Percentiles rank a stretch among this genome's conserved stretches.
Evolutionary conservation across 1,284 basidiomycete genomes (phyloP).

Genomic region (Prillingera fragicola): DNA sequence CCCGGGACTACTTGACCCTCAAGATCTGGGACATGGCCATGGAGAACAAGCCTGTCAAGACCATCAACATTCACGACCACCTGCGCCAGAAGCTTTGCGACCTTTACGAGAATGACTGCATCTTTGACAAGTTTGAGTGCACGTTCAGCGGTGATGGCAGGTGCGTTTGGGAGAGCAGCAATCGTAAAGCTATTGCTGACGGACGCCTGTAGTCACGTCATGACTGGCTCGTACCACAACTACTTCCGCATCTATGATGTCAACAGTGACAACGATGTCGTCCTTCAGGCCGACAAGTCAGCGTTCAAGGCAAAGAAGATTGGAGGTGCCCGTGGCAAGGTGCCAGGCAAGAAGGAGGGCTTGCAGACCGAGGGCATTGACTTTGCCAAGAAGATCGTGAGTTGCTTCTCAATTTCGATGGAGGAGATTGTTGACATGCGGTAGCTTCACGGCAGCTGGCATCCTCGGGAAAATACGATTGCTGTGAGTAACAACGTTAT

Average conservation of each 20-base stretch:
- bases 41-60: slow-evolving; percentile 94
- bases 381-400: slow-evolving; percentile 97
- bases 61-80: slow-evolving; percentile 98
- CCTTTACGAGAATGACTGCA: slow-evolving; percentile 99
- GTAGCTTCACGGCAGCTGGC: slow-evolving; percentile 84
- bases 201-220: slow-evolving; percentile 62
- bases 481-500: slow-evolving; percentile 58
- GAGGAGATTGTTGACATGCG: slow-evolving; percentile 6
- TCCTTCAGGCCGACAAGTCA: slow-evolving; percentile 97
- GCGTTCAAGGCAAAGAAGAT: slow-evolving; percentile 99
- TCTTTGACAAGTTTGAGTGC: slow-evolving; percentile 99
- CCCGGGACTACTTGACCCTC: slow-evolving; percentile 92
- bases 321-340: slow-evolving; percentile 71
- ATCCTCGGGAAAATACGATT: slow-evolving; percentile 95
- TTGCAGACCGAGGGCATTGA: slow-evolving; percentile 88
- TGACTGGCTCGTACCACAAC: slow-evolving; percentile 99
- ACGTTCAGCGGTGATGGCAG: slow-evolving; percentile 92
- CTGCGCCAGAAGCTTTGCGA: slow-evolving; percentile 96
- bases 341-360: slow-evolving; percentile 67
- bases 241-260: slow-evolving; percentile 99
- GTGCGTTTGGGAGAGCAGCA: too few relatives aligned
- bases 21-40: slow-evolving; percentile 99
- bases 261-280: slow-evolving; percentile 81
- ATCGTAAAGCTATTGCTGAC: background rate
- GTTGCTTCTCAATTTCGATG: slow-evolving; percentile 17